Evolutionary conservation across 805 yeast genomes (phyloP), one percentile per base, ranked within the genome.

Genomic region (Hyphopichia homilentoma): DNA sequence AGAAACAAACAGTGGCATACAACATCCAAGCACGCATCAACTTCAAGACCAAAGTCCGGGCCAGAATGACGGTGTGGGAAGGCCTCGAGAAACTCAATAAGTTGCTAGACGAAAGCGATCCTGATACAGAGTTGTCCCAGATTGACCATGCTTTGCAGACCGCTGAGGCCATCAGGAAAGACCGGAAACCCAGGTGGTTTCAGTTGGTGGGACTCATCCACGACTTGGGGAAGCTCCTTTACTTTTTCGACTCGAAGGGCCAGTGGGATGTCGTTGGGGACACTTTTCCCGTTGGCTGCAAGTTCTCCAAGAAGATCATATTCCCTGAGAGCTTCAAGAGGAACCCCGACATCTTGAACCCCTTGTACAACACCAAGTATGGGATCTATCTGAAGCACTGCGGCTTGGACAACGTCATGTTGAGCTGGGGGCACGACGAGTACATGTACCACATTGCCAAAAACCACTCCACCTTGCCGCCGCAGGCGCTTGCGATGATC

Each of bases 211-310:
- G 88, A 1, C 56, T 81, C 20, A 77, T 81, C 25, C 88, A 81
- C 47, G 88, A 81, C 50, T 57, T 81, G 38, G 88, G 88, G 1
- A 81, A 81, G 46, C 63, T 81, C 12, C 60, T 81, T 12, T 81
- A 81, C 50, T 81, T 80, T 42, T 81, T 73, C 47, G 86, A 79
- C 44, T 79, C 85, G 9, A 68, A 75, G 44, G 87, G 87, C 6
- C 87, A 81, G 51, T 81, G 87, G 87, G 86, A 81, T 48, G 88
- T 81, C 19, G 88, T 81, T 14, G 88, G 88, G 5, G 88, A 81
- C 49, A 81, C 87, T 3, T 81, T 81, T 46, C 84, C 87, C 0
- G 84, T 81, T 16, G 88, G 88, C 3, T 81, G 88, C 51, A 68
- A 69, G 37, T 80, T 69, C 46, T 77, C 75, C 45, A 70, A 70